Evolutionary conservation across 495 filamentous ascomycete genomes (phyloP), one percentile per base, ranked within the genome.

Genomic region (Daldinia loculata): DNA sequence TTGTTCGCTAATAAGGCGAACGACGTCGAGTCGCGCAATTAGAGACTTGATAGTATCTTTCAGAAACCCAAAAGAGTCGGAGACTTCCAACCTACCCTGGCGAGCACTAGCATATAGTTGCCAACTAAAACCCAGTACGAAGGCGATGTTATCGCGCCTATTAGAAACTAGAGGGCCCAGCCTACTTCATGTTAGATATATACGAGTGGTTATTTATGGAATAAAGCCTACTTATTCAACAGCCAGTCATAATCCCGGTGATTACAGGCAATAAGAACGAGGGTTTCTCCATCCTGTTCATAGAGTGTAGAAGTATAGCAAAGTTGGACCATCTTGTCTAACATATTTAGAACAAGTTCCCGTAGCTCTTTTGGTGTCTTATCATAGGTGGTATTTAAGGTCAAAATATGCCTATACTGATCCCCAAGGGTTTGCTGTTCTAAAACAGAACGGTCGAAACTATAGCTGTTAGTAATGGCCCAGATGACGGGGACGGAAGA

Each of bases 261-360:
- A 2, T 17, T 22, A 34, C 64, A 56, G 29, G 64, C 64, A 22
- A 67, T 67, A 27, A 32, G 55, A n/a, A 67, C 64, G 15, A 67
- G 57, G 8, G 36, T 60, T 22, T 67, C 26, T 3, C 56, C 64
- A 24, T 67, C 64, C 14, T 61, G 45, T 11, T 67, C 64, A n/a
- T 48, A 61, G 27, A 67, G 27, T 19, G 17, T 27, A 34, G 56
- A 45, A 5, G n/a, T 34, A 17, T 56, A 55, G 19, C 64, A 67
- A 9, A 45, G 12, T 7, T 36, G 36, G 14, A 61, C 56, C 56
- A 67, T 67, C 15, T 48, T 56, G 24, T 67, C 48, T 2, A 67
- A 26, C 9, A 43, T 15, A 41, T 26, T 6, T 12, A 61, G 38
- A 8, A 38, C 36, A 3, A 61, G 50, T 9, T 24, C 22, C n/a